Percentiles rank a stretch among this genome's conserved stretches.
phyloP scores from a whole-genome alignment of 495 filamentous ascomycete genomes.

The Neurospora sp. region DNA sequence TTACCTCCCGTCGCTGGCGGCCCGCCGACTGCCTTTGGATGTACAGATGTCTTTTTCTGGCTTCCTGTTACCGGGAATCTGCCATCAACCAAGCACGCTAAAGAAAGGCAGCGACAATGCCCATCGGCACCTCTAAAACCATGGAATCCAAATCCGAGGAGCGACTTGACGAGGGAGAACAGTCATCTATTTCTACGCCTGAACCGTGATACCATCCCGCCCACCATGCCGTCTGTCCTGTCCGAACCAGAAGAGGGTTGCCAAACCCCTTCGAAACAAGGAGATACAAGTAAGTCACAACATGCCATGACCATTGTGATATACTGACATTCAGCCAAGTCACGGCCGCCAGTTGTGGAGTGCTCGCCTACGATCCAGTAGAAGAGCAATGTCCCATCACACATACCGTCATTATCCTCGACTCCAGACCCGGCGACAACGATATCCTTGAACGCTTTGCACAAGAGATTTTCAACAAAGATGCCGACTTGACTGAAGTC shows the following conservation, averaged over 20 bases:
- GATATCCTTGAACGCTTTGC: not conserved
- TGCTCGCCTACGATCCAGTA: not conserved
- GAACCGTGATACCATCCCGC: not conserved
- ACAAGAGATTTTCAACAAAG: not conserved
- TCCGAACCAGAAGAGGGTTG: not conserved
- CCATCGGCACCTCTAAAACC: not conserved
- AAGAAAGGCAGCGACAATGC: not conserved
- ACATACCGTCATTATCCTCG: not conserved
- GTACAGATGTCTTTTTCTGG: not conserved
- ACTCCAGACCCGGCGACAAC: not conserved
- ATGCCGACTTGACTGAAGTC: not conserved
- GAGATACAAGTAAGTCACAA: not conserved
- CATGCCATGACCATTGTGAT: not conserved
- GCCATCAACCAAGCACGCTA: not conserved
- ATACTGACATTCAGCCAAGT: not conserved
- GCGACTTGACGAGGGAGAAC: not conserved
- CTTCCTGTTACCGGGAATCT: not conserved
- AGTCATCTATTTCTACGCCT: not conserved
- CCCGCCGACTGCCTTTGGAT: not conserved
- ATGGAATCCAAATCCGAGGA: not conserved
- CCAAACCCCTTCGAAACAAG: not conserved
- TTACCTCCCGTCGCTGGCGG: not conserved
- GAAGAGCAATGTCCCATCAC: not conserved
- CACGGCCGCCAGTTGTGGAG: not conserved
- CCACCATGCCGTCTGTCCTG: not conserved